A percentile compares a stretch with the other conserved stretches of the same genome.
Conservation (phyloP, 257 asterid species). For the Voacanga thouarsii region DNA sequence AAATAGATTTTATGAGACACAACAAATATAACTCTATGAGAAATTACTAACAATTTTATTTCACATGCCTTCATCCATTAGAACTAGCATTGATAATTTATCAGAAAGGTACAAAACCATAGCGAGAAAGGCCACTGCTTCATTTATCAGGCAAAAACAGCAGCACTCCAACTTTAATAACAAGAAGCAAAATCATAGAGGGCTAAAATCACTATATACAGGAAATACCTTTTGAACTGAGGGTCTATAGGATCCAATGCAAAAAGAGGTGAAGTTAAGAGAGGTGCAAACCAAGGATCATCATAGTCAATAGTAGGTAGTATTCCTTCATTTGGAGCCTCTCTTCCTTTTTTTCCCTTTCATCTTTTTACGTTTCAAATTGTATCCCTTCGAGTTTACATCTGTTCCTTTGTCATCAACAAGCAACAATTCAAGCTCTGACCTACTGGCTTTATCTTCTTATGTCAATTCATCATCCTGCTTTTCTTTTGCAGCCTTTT, state of each 20-base stretch:
- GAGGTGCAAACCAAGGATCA: constrained; percentile 75
- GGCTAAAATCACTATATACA: not conserved
- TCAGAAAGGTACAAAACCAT: not conserved
- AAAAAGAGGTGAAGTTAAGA: constrained; percentile 53
- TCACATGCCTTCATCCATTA: not conserved
- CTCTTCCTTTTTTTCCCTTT: constrained; percentile 71
- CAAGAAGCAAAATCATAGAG: not conserved
- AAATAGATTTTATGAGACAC: not conserved
- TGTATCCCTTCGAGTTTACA: constrained; percentile 67
- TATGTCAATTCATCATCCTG: constrained; percentile 27
- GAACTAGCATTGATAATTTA: not conserved
- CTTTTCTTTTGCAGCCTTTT: constrained; percentile 28
- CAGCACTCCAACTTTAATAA: not conserved
- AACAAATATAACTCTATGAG: not conserved
- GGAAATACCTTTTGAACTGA: constrained; percentile 76
- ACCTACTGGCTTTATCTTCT: constrained; percentile 68
- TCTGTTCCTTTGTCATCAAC: constrained; percentile 66
- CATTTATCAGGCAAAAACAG: not conserved
- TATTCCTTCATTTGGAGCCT: constrained; percentile 49
- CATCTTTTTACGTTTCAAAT: constrained; percentile 58
- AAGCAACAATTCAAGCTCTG: constrained; percentile 86
- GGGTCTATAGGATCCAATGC: constrained; percentile 98
- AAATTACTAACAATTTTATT: not conserved
- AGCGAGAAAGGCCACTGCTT: not conserved
- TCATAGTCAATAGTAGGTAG: constrained; percentile 52